Base-by-base conservation (phyloP, 2,329 filamentous ascomycete species). In the Botrytis galanthina region DNA sequence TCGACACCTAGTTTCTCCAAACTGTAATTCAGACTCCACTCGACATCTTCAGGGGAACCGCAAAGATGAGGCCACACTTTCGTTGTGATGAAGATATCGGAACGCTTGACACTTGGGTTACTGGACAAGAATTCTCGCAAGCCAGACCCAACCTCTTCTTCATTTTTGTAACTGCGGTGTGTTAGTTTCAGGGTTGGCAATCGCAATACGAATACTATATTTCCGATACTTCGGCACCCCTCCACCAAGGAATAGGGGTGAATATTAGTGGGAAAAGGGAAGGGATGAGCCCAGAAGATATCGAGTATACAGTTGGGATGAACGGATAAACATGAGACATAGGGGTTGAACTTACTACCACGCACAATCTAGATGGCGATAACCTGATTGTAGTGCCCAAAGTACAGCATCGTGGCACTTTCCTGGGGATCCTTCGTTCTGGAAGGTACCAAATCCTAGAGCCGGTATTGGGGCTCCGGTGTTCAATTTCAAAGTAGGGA, bases 141-240 rank as follows among this genome's bases (percentile, higher is more conserved):
- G 18, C 92, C 93, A 80, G 90, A 84, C 75, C 94, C 94, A 32
- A 97, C 93, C 82, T 95, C 93, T 62, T 91, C 87, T 83, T 97
- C 94, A 82, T 97, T 94, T 78, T 86, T 89, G 83, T 94, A 94
- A 84, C 78, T 75, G 57, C n/a, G 4, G 22, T 48, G 37, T 46
- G 37, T 64, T 78, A 66, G 51, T 54, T 37, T 46, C 26, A 60
- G 29, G 22, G 14, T 7, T 67, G 2, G 22, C 22, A 54, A 67
- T 48, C 39, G 14, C 51, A 67, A 67, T 48, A 54, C 63, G 44
- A 67, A 67, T 16, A 51, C 18, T 29, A 29, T 35, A 39, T 39
- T 68, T 54, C 64, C 64, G 26, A 68, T 54, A 20, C 46, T 68
- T 39, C 16, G 32, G 32, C 35, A 29, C 74, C 29, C 44, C 26